phyloP scores from a whole-genome alignment of 2,329 filamentous ascomycete genomes.

The Ploettnerulaceae sp. region DNA sequence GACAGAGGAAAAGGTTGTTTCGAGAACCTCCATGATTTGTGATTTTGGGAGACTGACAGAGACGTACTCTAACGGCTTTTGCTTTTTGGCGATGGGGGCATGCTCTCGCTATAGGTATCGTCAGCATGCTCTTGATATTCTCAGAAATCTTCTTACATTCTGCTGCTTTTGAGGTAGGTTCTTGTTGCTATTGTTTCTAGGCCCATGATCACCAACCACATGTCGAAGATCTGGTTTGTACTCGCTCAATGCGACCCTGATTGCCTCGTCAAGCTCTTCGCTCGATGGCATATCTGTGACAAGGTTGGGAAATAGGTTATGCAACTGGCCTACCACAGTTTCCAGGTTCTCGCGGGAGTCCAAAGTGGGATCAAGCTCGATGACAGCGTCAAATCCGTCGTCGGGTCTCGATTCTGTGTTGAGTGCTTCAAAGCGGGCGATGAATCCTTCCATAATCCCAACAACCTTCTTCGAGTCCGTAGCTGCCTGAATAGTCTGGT shows the following conservation, averaged over 20 bases:
- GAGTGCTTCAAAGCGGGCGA: constrained; percentile 77
- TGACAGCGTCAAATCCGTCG: constrained; percentile 73
- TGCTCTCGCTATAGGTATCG: constrained; percentile 20
- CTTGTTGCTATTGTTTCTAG: constrained; percentile 38
- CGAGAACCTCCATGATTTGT: constrained; percentile 54
- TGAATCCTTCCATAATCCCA: constrained; percentile 91
- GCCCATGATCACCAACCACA: constrained; percentile 58
- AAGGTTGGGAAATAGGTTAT: constrained; percentile 72
- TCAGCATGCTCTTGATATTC: constrained; percentile 3
- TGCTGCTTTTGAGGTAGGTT: constrained; percentile 37
- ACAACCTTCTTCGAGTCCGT: constrained; percentile 70
- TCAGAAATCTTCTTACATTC: constrained; percentile 26
- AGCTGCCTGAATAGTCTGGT: constrained; percentile 92
- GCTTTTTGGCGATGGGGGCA: constrained; percentile 40
- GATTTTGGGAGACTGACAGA: constrained; percentile 49
- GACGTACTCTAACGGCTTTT: constrained; percentile 60
- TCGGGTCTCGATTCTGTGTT: constrained; percentile 67
- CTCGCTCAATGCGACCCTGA: constrained; percentile 66
- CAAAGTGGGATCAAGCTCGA: constrained; percentile 73
- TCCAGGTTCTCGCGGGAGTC: constrained; percentile 86
- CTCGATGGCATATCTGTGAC: constrained; percentile 65
- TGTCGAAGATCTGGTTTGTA: constrained; percentile 76
- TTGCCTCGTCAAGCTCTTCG: constrained; percentile 73
- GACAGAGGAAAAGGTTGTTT: constrained; percentile 60
- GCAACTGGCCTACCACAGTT: constrained; percentile 65